Base-by-base conservation (phyloP, 2,329 filamentous ascomycete species). In the Didymosphaeria variabile region DNA sequence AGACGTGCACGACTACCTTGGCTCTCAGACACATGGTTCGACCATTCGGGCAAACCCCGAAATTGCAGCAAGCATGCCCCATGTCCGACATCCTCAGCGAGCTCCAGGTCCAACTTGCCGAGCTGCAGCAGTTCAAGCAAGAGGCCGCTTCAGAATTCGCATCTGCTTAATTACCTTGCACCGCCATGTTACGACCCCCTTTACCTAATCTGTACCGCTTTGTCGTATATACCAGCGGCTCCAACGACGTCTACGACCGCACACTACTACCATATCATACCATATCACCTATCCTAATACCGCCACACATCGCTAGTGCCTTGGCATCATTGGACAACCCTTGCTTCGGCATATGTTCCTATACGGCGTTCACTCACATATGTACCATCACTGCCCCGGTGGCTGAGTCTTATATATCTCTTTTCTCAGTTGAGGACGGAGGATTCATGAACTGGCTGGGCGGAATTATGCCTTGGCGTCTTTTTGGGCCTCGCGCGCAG, bases 1-100 rank as follows among this genome's bases (percentile, higher is more conserved):
- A 96, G 93, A 90, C 92, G 55, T 95, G 92, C 74, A 86, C 94
- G 68, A 91, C 90, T 34, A 93, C 92, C 0, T 85, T 97, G 54
- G 83, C 88, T 13, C 83, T 97, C 70, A 90, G 94, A 52, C 90
- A 97, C 77, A 86, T 96, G 77, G 87, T 92, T 67, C 85, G 86
- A 36, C 92, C 93, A 13, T 87, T 90, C 69, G 86, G 92, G 52
- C 80, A 84, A 47, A 83, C 85, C 64, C 66, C 73, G 7, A 85
- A 97, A 29, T 85, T 91, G 56, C 87, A 92, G 66, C 86, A 97
- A 62, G 88, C 92, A 12, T 90, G 87, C 21, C 91, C 93, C 2
- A 97, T 97, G 85, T 79, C 84, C 12, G 87, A 90, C 17, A 85
- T 97, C 21, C 82, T 96, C 21, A 80, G 81, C 46, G 84, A 85